These are phyloP conservation scores for Rhizophlyctis rosea DNA, from an alignment of 192 early-diverging fungal genomes.

Conservation along the genomic window DNA sequence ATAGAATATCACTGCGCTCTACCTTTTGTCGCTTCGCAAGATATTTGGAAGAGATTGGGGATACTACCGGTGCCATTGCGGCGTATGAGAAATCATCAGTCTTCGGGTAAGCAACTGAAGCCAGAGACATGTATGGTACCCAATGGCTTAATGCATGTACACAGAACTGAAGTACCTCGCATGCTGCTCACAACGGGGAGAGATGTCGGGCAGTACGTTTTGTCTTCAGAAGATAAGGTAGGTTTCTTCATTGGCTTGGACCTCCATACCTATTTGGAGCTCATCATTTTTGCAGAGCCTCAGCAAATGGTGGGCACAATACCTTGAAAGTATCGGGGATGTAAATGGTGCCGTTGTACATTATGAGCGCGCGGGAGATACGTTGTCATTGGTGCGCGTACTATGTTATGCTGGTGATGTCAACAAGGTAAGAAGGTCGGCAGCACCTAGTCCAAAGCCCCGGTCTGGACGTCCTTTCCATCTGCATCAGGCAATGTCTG, in stretches of 20 bases:
- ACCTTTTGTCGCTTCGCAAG: conserved; percentile 49
- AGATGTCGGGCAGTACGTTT: too few species aligned
- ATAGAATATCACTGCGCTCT: conserved; percentile 40
- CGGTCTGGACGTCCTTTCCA: neutral
- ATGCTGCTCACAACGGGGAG: conserved; percentile 21
- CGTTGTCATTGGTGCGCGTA: conserved; percentile 44
- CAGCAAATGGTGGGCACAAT: conserved; percentile 58
- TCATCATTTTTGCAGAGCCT: conserved; percentile 25
- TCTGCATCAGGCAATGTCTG: conserved; percentile 35
- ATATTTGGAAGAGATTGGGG: conserved; percentile 44
- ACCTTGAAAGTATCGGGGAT: conserved; percentile 44
- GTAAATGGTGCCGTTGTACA: conserved; percentile 37
- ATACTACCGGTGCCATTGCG: conserved; percentile 46
- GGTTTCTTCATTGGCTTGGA: too few species aligned
- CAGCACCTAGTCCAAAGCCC: too few species aligned
- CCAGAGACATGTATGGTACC: neutral
- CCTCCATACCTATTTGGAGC: too few species aligned
- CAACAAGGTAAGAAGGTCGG: conserved; percentile 33
- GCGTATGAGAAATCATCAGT: conserved; percentile 58
- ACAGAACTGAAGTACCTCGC: conserved; percentile 33
- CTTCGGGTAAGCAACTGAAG: neutral
- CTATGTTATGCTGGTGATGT: conserved; percentile 46
- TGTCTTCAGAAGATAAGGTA: too few species aligned
- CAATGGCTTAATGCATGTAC: too few species aligned
- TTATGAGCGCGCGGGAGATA: conserved; percentile 47